Percentiles rank a stretch among this genome's conserved stretches.
Evolutionary conservation across 371 early-diverging fungal genomes (phyloP).

Genomic region (Rozella allomycis): DNA sequence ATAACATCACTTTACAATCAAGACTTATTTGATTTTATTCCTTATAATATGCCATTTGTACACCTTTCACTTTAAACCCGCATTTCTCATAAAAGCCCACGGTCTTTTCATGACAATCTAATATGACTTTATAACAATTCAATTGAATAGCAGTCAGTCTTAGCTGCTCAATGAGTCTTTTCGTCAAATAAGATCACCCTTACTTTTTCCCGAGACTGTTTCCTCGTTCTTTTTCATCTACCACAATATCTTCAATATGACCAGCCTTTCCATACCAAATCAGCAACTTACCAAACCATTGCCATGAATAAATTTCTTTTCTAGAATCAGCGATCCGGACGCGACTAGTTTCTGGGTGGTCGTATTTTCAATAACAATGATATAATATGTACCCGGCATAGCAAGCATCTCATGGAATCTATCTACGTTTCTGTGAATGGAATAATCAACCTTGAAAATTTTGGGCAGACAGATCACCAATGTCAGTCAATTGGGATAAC

Average conservation of each 20-base stretch:
- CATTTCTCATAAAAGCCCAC: conserved; percentile 11
- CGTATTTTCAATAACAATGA: neutral
- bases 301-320: conserved; percentile 10
- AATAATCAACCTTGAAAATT: too few species aligned
- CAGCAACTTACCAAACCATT: too few species aligned
- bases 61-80: conserved; percentile 10
- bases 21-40: too few species aligned
- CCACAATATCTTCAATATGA: conserved; percentile 15
- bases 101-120: conserved; percentile 9
- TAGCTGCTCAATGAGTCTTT: conserved; percentile 2
- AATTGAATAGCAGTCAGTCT: neutral
- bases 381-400: too few species aligned
- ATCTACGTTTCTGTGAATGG: too few species aligned
- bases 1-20: too few species aligned
- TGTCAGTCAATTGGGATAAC: too few species aligned
- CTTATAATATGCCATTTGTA: too few species aligned
- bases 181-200: too few species aligned
- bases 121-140: conserved; percentile 4
- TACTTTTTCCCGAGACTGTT: conserved; percentile 8
- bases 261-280: conserved; percentile 8
- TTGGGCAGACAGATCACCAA: too few species aligned
- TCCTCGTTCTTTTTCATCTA: conserved; percentile 7
- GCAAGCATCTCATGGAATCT: too few species aligned
- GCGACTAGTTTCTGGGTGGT: conserved; percentile 3
- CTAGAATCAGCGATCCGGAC: conserved; percentile 9